A percentile compares a stretch with the other conserved stretches of the same genome.
Evolutionary conservation across 352 stramenopile genomes (phyloP).

Genomic region (Phytophthora colocasiae): DNA sequence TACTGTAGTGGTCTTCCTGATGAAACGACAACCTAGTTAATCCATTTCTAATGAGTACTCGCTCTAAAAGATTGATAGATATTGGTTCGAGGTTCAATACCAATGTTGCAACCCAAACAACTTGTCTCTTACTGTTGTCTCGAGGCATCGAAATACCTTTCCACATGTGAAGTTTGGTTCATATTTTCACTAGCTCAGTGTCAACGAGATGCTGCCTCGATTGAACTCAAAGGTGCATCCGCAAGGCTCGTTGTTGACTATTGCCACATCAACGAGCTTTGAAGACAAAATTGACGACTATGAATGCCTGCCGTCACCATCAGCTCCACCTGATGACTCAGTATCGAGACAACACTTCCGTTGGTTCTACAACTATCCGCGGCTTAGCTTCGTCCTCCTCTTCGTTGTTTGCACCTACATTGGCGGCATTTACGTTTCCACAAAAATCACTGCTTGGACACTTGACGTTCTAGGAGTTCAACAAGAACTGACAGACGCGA

Average conservation of each 20-base stretch:
- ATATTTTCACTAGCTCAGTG: slow-evolving; percentile 7
- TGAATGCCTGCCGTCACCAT: slow-evolving; percentile 28
- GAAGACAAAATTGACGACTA: slow-evolving; percentile 20
- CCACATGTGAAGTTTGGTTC: not conserved
- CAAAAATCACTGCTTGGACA: slow-evolving; percentile 39
- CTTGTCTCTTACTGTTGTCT: slow-evolving; percentile 6
- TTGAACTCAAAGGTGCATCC: slow-evolving; percentile 35
- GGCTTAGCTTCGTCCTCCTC: slow-evolving; percentile 61
- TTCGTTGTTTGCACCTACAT: slow-evolving; percentile 49
- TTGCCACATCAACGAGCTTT: slow-evolving; percentile 2
- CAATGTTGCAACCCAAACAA: slow-evolving; percentile 9
- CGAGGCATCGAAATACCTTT: not conserved
- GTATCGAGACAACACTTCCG: slow-evolving; percentile 2
- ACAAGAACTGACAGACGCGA: no score
- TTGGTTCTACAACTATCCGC: slow-evolving; percentile 54
- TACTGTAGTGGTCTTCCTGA: slow-evolving; percentile 55
- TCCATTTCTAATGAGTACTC: slow-evolving; percentile 83
- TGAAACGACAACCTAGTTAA: slow-evolving; percentile 87
- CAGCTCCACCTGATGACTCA: slow-evolving; percentile 1
- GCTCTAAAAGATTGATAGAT: slow-evolving; percentile 16
- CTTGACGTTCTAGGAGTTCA: slow-evolving; percentile 39
- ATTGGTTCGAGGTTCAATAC: not conserved
- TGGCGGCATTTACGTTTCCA: slow-evolving; percentile 54
- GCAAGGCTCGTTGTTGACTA: slow-evolving; percentile 2
- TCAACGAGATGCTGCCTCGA: slow-evolving; percentile 25